Evolutionary conservation across 2,329 filamentous ascomycete genomes (phyloP).

Genomic region (Microdochium trichocladiopsis): DNA sequence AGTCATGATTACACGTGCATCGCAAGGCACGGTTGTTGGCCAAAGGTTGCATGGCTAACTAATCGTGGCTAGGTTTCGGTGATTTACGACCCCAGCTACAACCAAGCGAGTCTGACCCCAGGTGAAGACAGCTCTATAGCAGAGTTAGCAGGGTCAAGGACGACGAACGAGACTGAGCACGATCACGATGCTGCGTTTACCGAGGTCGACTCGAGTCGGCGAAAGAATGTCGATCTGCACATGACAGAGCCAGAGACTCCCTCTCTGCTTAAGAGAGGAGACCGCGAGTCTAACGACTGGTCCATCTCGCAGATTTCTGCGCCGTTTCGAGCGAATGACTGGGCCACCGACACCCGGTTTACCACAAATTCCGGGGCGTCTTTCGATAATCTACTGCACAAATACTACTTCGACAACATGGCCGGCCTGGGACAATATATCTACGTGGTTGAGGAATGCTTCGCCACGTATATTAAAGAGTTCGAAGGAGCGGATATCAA

Average conservation of each 20-base stretch:
- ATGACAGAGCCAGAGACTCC: background rate
- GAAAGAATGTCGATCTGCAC: background rate
- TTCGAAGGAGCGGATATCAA: background rate
- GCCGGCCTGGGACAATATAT: background rate
- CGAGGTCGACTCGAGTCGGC: background rate
- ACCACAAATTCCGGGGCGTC: background rate
- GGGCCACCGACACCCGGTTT: background rate
- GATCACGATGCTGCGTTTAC: background rate
- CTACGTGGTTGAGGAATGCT: background rate
- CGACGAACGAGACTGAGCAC: background rate
- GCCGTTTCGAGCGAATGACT: background rate
- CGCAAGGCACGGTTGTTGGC: background rate
- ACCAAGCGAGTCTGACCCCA: background rate
- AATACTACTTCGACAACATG: background rate
- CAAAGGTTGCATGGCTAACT: background rate
- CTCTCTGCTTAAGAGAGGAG: background rate
- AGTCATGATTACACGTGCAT: background rate
- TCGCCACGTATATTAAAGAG: background rate
- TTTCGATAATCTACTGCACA: background rate
- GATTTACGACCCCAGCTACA: background rate
- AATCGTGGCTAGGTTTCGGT: background rate
- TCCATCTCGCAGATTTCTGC: background rate
- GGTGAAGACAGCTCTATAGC: background rate
- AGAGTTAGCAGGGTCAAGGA: background rate
- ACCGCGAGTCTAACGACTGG: background rate